Base-by-base conservation (phyloP, 352 stramenopile species). In the Elongisporangium undulatum region DNA sequence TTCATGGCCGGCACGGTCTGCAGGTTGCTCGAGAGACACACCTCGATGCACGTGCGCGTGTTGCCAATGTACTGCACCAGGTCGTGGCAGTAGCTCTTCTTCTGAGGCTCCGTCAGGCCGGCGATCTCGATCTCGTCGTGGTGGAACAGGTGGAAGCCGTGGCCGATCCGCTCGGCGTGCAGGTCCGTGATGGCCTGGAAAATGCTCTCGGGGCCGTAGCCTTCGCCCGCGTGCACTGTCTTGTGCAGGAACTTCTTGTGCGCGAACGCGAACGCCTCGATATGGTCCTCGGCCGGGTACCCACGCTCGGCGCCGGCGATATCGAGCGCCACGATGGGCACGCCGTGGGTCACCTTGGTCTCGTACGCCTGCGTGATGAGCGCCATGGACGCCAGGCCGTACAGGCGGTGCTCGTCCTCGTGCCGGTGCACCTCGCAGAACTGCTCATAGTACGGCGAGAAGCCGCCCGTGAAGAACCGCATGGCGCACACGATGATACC, bases 401-500 rank as follows among this genome's bases (percentile, higher is more conserved):
- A 94, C 19, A 94, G 70, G n/a, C 84, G 61, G 49, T 92, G 81
- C 6, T 49, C 53, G 51, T 93, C 82, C 58, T 94, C 85, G 55
- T 79, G 67, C 22, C 73, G 64, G 68, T 96, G 87, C 53, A 94
- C 76, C 20, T 89, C 79, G 55, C 81, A 95, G 23, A 96, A 95
- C 19, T 90, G 74, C 58, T 80, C 56, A 60, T 94, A 96, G 70
- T 96, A 96, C 20, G 85, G 85, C 38, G 79, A 79, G 58, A 94
- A 92, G 3, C 68, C 72, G n/a, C 69, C 59, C 7, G 85, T 85
- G 69, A 96, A 96, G 69, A 90, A 92, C 48, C 89, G 74, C 89
- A 96, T 96, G 10, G 85, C 89, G 56, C 89, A 96, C 24, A 91
- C 84, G 55, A 96, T 96, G 56, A 96, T 94, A 55, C 89, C 84